These are phyloP conservation scores for Macrophomina phaseolina DNA, from an alignment of 2,329 filamentous ascomycete genomes.

Conservation along the genomic window DNA sequence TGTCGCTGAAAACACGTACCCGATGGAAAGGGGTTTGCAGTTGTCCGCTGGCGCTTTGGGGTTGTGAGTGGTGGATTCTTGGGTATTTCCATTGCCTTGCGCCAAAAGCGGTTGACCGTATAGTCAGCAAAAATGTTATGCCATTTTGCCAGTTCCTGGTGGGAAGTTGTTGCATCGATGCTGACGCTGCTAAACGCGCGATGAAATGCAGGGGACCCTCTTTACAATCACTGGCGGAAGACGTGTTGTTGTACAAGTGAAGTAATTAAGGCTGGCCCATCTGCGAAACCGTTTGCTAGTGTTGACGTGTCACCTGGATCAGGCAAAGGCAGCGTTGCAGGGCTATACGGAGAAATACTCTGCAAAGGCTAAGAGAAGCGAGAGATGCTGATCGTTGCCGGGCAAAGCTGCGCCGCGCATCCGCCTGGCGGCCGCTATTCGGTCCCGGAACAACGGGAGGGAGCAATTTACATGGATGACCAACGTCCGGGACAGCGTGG, in stretches of 20 bases:
- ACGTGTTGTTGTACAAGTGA: background rate
- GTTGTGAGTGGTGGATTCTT: background rate
- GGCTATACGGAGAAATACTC: background rate
- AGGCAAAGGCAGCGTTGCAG: background rate
- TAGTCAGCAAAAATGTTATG: too few relatives aligned
- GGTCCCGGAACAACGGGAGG: constrained; percentile 4
- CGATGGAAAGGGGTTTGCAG: background rate
- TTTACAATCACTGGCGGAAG: background rate
- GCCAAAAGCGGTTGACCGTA: too few relatives aligned
- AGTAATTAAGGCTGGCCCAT: background rate
- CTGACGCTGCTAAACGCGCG: too few relatives aligned
- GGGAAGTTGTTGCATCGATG: too few relatives aligned
- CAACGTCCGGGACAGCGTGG: background rate
- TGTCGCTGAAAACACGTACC: constrained; percentile 25
- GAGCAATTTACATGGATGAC: background rate
- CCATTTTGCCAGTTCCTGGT: too few relatives aligned
- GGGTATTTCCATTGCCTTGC: too few relatives aligned
- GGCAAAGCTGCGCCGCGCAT: background rate
- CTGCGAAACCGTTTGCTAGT: background rate
- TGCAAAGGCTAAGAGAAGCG: constrained; percentile 4
- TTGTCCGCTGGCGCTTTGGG: background rate
- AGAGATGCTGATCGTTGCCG: background rate
- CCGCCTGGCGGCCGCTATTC: background rate
- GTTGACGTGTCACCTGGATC: background rate
- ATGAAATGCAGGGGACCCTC: too few relatives aligned